Evolutionary conservation across 495 filamentous ascomycete genomes (phyloP).

Genomic region (Penicillium daleae): DNA sequence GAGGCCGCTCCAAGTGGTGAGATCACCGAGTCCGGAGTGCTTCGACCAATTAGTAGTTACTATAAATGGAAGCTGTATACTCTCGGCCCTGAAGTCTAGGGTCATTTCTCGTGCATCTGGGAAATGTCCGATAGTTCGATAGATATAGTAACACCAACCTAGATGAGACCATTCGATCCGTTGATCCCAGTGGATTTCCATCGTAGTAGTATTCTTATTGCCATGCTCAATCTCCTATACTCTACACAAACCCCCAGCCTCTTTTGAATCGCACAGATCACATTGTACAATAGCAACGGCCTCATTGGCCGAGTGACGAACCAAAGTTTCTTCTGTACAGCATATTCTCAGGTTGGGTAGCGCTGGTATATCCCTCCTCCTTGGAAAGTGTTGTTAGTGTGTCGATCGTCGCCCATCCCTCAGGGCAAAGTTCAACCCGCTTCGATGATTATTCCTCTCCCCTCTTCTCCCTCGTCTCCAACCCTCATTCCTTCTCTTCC

Average conservation of each 20-base stretch:
- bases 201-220: too few relatives aligned
- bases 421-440: slow-evolving; percentile 5
- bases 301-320: neutral
- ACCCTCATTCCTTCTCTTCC: neutral
- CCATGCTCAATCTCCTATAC: too few relatives aligned
- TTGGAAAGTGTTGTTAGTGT: too few relatives aligned
- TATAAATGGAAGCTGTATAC: neutral
- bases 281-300: neutral
- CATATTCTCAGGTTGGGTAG: too few relatives aligned
- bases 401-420: slow-evolving; percentile 8
- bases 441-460: neutral
- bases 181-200: too few relatives aligned
- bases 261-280: neutral
- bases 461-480: neutral
- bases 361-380: too few relatives aligned
- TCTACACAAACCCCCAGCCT: too few relatives aligned
- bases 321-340: neutral
- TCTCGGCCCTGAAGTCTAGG: too few relatives aligned
- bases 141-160: too few relatives aligned
- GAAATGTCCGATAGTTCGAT: too few relatives aligned
- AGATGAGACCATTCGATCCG: too few relatives aligned
- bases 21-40: slow-evolving; percentile 14
- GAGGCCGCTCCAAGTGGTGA: slow-evolving; percentile 10
- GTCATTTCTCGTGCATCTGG: too few relatives aligned
- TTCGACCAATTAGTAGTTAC: neutral